Base-by-base conservation (phyloP, 2,329 filamentous ascomycete genomes). In the Colletotrichum lindemuthianum region DNA sequence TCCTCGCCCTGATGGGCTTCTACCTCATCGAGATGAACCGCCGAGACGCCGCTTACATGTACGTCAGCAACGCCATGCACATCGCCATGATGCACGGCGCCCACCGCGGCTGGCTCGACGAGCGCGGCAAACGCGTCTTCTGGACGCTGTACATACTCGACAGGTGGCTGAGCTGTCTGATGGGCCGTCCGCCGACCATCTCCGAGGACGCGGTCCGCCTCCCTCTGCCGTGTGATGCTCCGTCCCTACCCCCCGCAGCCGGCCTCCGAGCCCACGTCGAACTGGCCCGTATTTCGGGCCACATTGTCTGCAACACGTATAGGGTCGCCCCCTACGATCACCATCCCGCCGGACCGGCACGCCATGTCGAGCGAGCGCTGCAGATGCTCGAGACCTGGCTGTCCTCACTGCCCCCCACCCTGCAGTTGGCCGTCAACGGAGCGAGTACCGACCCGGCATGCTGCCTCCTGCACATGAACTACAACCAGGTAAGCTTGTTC, bases 121-220 rank as follows among this genome's bases (percentile, higher is more conserved):
- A 84, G 68, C 70, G 71, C 24, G 78, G 77, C 2, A 83, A 81
- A 67, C 73, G 83, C 40, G 74, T 81, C 6, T 84, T 85, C 59
- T 85, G 83, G 83, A 85, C 82, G 0, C 74, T 84, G 2, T 85
- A 83, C 60, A 76, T 82, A n/a, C 70, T 85, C 12, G 82, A 85
- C 66, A 76, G 82, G 49, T 84, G 74, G 72, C 67, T 84, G 45
- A 80, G 82, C 65, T 83, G 80, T 59, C 72, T 84, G 5, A 81
- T 83, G 75, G 83, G 83, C 6, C 77, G 83, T 12, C 81, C 82
- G 1, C 79, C 82, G 0, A 76, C 77, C 2, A 79, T 83, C 11
- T 74, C 76, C 39, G 81, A 84, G 45, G 81, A 84, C 40, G 80
- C 81, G 3, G 81, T 85, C 59, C 76, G 75, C 34, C 70, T 85